A percentile compares a stretch with the other conserved stretches of the same genome.
Evolutionary conservation across 345 rosid genomes (phyloP).

Genomic region (Salix purpurea): DNA sequence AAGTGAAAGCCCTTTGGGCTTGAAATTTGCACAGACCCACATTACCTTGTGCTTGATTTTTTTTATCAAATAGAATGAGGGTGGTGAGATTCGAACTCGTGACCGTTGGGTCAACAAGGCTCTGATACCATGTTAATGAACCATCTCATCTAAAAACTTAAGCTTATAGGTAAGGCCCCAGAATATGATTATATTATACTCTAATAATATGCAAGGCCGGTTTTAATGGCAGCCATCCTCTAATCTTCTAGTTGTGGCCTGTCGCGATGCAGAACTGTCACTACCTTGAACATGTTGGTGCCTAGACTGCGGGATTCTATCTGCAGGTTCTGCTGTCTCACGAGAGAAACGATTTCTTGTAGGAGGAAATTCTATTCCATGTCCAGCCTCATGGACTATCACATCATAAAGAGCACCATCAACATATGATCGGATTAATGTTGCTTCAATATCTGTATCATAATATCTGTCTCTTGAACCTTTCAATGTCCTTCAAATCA

Average conservation of each 20-base stretch:
- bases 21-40: too few species aligned
- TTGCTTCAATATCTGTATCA: conserved; percentile 5
- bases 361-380: conserved; percentile 5
- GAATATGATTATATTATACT: too few species aligned
- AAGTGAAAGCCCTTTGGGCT: too few species aligned
- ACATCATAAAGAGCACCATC: conserved; percentile 1
- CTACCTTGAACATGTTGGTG: not conserved
- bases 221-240: not conserved
- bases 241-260: not conserved
- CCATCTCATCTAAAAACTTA: too few species aligned
- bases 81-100: too few species aligned
- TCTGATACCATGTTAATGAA: too few species aligned
- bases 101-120: too few species aligned
- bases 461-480: conserved; percentile 43
- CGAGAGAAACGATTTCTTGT: not conserved
- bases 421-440: not conserved
- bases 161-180: too few species aligned
- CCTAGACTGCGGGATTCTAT: not conserved
- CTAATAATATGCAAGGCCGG: not conserved
- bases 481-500: conserved; percentile 24
- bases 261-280: not conserved
- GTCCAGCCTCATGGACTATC: conserved; percentile 7
- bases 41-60: too few species aligned
- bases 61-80: too few species aligned
- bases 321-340: not conserved